Conservation (phyloP, 1,284 basidiomycete species). For the Earliella scabrosa region DNA sequence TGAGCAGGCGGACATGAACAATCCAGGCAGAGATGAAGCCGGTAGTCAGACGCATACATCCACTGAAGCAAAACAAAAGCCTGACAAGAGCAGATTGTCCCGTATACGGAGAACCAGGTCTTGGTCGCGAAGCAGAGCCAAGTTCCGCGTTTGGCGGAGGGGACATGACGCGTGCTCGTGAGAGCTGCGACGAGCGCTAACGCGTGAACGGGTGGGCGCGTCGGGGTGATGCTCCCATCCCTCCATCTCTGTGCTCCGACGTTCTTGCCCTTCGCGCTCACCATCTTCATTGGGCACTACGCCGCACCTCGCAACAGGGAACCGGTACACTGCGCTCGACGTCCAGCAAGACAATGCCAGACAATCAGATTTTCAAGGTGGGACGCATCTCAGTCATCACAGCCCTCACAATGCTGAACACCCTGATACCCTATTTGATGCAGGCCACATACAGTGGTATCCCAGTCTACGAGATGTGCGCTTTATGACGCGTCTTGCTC, state of each 20-base stretch:
- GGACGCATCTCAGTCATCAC: slow-evolving; percentile 24
- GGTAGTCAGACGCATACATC: no score
- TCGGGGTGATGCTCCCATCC: slow-evolving; percentile 18
- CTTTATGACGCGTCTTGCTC: slow-evolving; percentile 40
- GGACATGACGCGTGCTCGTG: slow-evolving; percentile 22
- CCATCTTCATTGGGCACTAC: no score
- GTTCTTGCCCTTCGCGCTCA: no score
- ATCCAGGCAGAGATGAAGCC: no score
- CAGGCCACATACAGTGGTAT: slow-evolving; percentile 89
- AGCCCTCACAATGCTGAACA: slow-evolving; percentile 13
- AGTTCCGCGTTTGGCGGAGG: no score
- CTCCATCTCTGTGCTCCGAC: not conserved
- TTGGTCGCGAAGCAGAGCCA: not conserved
- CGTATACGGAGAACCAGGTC: not conserved
- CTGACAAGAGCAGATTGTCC: not conserved
- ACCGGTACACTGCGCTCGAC: not conserved
- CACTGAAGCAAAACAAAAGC: no score
- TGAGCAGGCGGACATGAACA: no score
- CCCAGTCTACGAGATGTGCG: slow-evolving; percentile 86
- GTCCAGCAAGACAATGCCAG: slow-evolving; percentile 58
- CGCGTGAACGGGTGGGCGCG: slow-evolving; percentile 22
- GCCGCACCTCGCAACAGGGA: no score
- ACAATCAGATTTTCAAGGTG: slow-evolving; percentile 81
- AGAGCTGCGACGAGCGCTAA: slow-evolving; percentile 20
- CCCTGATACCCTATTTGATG: slow-evolving; percentile 13